These are phyloP conservation scores for Meyerozyma smithsonii DNA, from an alignment of 1,139 yeast genomes.

Conservation along the genomic window DNA sequence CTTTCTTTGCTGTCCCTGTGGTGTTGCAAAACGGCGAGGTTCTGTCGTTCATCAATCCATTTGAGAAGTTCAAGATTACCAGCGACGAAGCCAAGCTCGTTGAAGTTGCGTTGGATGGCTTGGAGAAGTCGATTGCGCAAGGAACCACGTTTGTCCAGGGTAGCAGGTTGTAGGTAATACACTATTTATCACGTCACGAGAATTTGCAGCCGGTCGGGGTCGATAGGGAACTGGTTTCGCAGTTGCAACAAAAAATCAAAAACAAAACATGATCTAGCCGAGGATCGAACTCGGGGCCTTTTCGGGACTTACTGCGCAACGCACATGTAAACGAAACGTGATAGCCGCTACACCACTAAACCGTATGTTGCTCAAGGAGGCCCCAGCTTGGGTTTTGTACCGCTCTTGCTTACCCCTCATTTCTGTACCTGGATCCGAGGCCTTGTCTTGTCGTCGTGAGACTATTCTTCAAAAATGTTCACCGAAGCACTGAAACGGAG, in stretches of 20 bases:
- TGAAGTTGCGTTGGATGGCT: slow-evolving; percentile 48
- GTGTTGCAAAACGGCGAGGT: slow-evolving; percentile 47
- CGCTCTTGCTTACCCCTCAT: background rate
- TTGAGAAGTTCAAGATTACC: slow-evolving; percentile 32
- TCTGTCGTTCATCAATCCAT: slow-evolving; percentile 41
- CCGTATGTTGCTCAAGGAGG: slow-evolving; percentile 6
- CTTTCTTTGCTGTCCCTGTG: slow-evolving; percentile 63
- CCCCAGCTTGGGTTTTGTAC: background rate
- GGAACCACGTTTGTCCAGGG: slow-evolving; percentile 56
- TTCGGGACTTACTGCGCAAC: slow-evolving; percentile 16
- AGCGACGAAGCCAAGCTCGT: slow-evolving; percentile 44
- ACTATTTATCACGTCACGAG: background rate
- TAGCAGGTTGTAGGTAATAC: slow-evolving; percentile 33
- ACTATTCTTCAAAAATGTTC: background rate
- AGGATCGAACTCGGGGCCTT: slow-evolving; percentile 23
- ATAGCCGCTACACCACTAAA: slow-evolving; percentile 22
- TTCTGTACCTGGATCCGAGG: background rate
- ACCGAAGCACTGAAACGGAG: background rate
- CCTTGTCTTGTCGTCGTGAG: background rate
- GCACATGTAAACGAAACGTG: slow-evolving; percentile 20
- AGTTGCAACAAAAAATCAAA: slow-evolving; percentile 1
- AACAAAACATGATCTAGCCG: slow-evolving; percentile 16
- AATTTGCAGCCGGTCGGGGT: too few relatives aligned
- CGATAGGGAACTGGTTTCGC: background rate
- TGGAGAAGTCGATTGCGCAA: slow-evolving; percentile 53